Base-by-base conservation (phyloP, 805 yeast species). In the Starmerella floricola region DNA sequence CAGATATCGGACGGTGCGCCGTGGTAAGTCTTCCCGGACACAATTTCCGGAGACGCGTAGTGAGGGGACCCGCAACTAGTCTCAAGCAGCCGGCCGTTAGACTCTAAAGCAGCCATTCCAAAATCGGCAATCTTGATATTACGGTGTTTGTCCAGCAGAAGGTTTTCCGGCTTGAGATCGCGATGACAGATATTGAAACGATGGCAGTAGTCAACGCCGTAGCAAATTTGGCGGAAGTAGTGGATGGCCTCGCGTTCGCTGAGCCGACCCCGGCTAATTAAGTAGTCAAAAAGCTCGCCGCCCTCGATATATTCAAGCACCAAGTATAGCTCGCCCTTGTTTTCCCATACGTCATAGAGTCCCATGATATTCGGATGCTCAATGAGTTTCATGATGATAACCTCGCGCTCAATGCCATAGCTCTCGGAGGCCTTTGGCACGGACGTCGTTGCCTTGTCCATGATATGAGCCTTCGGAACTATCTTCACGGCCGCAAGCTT, bases 51-150 rank as follows among this genome's bases (percentile, higher is more conserved):
- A 8, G 95, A 84, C 1, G 97, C 98, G 62, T 91, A 91, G 61
- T 91, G 98, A 8, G 98, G 98, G 15, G 96, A 86, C 1, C 98
- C 98, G 63, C 98, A 91, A 16, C 93, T 79, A 3, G 98, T 91
- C 60, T 88, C 96, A 44, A 91, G 67, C 56, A 88, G 64, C 53
- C 80, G 76, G 51, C 78, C 88, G 41, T 73, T 73, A 24, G 84
- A 74, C 60, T 91, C 97, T 35, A 91, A 66, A 6, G 98, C 97
- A 15, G 98, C 98, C 98, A 91, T 91, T 27, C 98, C 98, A 60
- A 91, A 91, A 63, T 91, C 98, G 8, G 98, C 98, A 51, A 91
- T 85, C 61, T 91, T 91, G 60, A 91, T 87, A 61, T 85, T 86
- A 49, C 78, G 74, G 59, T 84, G 72, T 57, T 79, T 78, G 64